These are phyloP conservation scores for Scalesia atractyloides DNA, from an alignment of 129 eudicot genomes.

Conservation along the genomic window DNA sequence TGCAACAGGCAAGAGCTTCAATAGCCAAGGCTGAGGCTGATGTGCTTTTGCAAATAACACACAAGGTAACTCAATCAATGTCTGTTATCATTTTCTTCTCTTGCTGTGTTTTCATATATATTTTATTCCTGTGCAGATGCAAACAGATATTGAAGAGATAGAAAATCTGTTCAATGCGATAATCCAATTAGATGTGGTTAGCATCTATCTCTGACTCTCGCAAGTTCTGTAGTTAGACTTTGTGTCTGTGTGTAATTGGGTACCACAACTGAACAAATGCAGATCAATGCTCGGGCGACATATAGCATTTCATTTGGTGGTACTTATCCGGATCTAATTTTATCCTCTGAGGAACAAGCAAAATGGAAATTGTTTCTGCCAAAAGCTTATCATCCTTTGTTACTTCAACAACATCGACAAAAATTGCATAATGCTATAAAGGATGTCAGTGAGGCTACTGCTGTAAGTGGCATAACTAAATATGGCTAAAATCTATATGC, in stretches of 20 bases:
- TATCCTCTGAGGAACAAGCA: constrained; percentile 46
- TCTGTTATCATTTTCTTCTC: constrained; percentile 3
- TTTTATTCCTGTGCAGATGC: constrained; percentile 53
- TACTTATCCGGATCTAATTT: constrained; percentile 59
- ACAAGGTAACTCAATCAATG: constrained; percentile 50
- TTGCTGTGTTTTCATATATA: constrained; percentile 10
- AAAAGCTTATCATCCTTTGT: constrained; percentile 84
- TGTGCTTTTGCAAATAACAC: constrained; percentile 76
- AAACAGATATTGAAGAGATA: constrained; percentile 62
- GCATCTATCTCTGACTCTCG: constrained; percentile 23
- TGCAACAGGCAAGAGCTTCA: constrained; percentile 77
- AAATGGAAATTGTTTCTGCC: constrained; percentile 84
- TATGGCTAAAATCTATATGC: not conserved
- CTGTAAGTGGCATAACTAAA: constrained; percentile 56
- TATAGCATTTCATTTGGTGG: constrained; percentile 90
- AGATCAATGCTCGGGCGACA: constrained; percentile 94
- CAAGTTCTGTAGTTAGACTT: constrained; percentile 16
- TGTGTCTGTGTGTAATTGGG: constrained; percentile 9
- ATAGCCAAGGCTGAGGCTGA: constrained; percentile 86
- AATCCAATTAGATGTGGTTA: constrained; percentile 78
- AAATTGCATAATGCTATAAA: constrained; percentile 63
- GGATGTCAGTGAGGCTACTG: constrained; percentile 62
- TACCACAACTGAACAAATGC: constrained; percentile 24
- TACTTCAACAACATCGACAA: constrained; percentile 74
- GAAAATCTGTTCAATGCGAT: constrained; percentile 49